A percentile compares a stretch with the other conserved stretches of the same genome.
These are phyloP conservation scores for Candida palmyrensis DNA, from an alignment of 805 yeast species.

Conservation along the genomic window DNA sequence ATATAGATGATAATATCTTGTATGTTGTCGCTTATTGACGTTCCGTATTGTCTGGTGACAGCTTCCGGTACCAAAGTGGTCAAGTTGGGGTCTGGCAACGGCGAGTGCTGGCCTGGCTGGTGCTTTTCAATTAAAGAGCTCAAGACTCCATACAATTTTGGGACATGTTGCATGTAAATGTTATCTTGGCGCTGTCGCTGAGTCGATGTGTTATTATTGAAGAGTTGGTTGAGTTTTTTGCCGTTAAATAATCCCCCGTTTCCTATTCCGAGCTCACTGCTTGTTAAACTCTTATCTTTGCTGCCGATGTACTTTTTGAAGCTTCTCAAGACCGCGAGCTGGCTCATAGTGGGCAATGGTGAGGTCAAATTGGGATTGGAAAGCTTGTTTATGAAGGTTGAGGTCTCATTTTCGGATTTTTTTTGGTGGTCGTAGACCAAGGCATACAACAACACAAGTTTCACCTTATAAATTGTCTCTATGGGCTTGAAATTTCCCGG, in stretches of 20 bases:
- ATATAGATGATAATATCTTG: constrained; percentile 70
- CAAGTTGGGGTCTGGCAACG: constrained; percentile 8
- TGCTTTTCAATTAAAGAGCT: constrained; percentile 13
- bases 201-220: constrained; percentile 18
- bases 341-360: constrained; percentile 30
- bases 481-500: constrained; percentile 22
- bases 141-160: constrained; percentile 53
- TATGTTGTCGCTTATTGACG: constrained; percentile 21
- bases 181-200: constrained; percentile 39
- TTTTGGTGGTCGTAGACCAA: constrained; percentile 56
- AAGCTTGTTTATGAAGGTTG: constrained; percentile 20
- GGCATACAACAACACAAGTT: constrained; percentile 69
- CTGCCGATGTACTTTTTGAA: constrained; percentile 20
- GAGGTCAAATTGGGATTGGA: constrained; percentile 22
- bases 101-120: constrained; percentile 5
- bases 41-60: constrained; percentile 23
- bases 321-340: constrained; percentile 24
- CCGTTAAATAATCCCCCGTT: constrained; percentile 25
- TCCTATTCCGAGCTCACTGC: background rate
- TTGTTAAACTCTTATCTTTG: background rate
- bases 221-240: constrained; percentile 27
- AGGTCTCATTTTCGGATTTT: constrained; percentile 16
- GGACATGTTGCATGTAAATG: constrained; percentile 88
- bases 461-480: constrained; percentile 55
- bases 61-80: constrained; percentile 37